Evolutionary conservation across 805 yeast species (phyloP).

Genomic region (Candida maesae): DNA sequence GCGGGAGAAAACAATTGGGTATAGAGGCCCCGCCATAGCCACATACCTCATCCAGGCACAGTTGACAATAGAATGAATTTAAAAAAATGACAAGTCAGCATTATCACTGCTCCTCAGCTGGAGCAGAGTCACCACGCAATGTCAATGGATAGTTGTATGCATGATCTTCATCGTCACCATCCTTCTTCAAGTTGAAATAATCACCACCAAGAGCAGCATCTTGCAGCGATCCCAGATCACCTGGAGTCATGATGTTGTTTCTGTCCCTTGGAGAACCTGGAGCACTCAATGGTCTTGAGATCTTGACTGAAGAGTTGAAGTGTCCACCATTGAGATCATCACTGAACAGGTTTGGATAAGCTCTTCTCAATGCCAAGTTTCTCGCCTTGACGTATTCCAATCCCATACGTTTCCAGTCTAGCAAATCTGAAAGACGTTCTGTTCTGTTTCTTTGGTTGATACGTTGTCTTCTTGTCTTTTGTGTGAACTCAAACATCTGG

Average conservation of each 20-base stretch:
- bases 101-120: constrained; percentile 24
- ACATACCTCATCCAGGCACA: no score
- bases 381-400: constrained; percentile 94
- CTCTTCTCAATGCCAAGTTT: constrained; percentile 85
- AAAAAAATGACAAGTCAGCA: no score
- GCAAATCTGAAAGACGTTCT: constrained; percentile 84
- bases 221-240: constrained; percentile 94
- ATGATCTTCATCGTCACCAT: constrained; percentile 42
- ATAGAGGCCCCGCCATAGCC: no score
- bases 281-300: constrained; percentile 90
- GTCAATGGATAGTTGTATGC: constrained; percentile 42
- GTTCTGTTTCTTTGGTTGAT: constrained; percentile 97
- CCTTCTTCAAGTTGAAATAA: constrained; percentile 51
- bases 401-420: constrained; percentile 99
- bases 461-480: constrained; percentile 92
- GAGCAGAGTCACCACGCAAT: constrained; percentile 45
- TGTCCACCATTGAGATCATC: constrained; percentile 20
- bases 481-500: constrained; percentile 84
- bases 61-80: no score
- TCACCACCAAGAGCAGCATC: constrained; percentile 84
- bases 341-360: constrained; percentile 82
- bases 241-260: constrained; percentile 88
- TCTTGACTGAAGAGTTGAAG: constrained; percentile 55
- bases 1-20: no score
- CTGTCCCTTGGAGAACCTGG: constrained; percentile 92